Conservation (phyloP, 768 basidiomycete genomes). For the Cantharellus anzutake region DNA sequence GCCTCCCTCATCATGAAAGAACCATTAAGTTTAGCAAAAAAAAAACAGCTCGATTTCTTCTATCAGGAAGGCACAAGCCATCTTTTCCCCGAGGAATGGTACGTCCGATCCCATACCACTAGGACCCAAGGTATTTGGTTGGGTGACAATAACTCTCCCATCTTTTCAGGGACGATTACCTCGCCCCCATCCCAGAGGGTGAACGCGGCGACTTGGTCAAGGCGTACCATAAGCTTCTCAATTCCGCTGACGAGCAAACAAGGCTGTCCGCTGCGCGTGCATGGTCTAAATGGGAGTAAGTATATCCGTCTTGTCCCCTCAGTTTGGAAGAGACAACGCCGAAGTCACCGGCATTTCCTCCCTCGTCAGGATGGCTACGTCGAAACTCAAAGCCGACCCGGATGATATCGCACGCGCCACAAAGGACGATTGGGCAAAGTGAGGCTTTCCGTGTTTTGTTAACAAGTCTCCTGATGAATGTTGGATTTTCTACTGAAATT, state of each 20-base stretch:
- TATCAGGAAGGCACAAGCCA: slow-evolving; percentile 75
- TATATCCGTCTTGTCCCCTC: slow-evolving; percentile 7
- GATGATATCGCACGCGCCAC: slow-evolving; percentile 48
- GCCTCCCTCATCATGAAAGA: background rate
- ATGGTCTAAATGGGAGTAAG: slow-evolving; percentile 85
- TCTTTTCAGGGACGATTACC: slow-evolving; percentile 53
- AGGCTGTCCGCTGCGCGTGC: slow-evolving; percentile 57
- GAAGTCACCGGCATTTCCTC: background rate
- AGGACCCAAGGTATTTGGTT: background rate
- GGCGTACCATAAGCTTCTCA: slow-evolving; percentile 70
- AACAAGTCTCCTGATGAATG: background rate
- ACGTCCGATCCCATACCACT: slow-evolving; percentile 6
- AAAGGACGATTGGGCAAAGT: slow-evolving; percentile 62
- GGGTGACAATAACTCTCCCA: background rate
- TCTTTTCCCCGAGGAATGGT: slow-evolving; percentile 83
- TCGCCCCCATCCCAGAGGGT: slow-evolving; percentile 59
- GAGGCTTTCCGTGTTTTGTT: slow-evolving; percentile 11
- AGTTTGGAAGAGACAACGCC: background rate
- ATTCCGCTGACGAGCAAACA: slow-evolving; percentile 45
- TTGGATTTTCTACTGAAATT: background rate
- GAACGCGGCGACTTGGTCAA: slow-evolving; percentile 63
- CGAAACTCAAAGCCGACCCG: slow-evolving; percentile 50
- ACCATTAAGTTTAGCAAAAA: background rate
- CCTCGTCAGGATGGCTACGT: slow-evolving; percentile 56
- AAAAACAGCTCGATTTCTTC: slow-evolving; percentile 65